Percentiles rank a stretch among this genome's conserved stretches.
Evolutionary conservation across 2,329 filamentous ascomycete species (phyloP).

Genomic region (Fusarium sacchari): DNA sequence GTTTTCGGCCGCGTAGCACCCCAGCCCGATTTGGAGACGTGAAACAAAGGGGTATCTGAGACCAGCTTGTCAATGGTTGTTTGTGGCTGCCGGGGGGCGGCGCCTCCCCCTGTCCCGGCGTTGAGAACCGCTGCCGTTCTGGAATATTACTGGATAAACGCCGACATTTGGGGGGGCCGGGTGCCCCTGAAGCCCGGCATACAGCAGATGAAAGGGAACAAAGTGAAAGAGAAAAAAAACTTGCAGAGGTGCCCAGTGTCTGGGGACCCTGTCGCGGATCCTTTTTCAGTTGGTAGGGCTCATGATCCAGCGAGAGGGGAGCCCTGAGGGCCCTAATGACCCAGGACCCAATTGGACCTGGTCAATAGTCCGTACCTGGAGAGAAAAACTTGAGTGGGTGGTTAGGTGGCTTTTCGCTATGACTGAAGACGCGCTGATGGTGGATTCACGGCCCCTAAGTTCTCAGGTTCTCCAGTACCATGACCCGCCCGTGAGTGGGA

Average conservation of each 20-base stretch:
- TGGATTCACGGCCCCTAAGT: conserved; percentile 29
- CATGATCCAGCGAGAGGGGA: conserved; percentile 1
- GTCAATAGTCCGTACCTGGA: background rate
- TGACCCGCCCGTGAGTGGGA: conserved; percentile 25
- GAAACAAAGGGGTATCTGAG: conserved; percentile 38
- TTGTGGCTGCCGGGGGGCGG: conserved; percentile 36
- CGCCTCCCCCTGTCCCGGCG: conserved; percentile 40
- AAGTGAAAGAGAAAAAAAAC: conserved; percentile 9
- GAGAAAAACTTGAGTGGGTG: conserved; percentile 12
- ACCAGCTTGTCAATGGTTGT: conserved; percentile 34
- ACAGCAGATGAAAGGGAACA: conserved; percentile 9
- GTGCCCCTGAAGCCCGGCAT: conserved; percentile 31
- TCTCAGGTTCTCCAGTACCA: conserved; percentile 34
- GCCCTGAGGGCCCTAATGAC: background rate
- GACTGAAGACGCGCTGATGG: conserved; percentile 14
- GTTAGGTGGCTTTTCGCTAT: background rate
- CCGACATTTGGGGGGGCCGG: conserved; percentile 22
- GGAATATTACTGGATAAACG: conserved; percentile 18
- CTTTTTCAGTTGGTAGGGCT: conserved; percentile 40
- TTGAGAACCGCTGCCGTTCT: conserved; percentile 22
- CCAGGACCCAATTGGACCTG: background rate
- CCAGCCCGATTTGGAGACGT: conserved; percentile 40
- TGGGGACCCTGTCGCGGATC: conserved; percentile 40
- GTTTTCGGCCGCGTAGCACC: conserved; percentile 26
- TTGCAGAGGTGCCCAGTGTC: conserved; percentile 13